These are phyloP conservation scores for Phytophthora sojae DNA, from an alignment of 352 stramenopile species.

Conservation along the genomic window DNA sequence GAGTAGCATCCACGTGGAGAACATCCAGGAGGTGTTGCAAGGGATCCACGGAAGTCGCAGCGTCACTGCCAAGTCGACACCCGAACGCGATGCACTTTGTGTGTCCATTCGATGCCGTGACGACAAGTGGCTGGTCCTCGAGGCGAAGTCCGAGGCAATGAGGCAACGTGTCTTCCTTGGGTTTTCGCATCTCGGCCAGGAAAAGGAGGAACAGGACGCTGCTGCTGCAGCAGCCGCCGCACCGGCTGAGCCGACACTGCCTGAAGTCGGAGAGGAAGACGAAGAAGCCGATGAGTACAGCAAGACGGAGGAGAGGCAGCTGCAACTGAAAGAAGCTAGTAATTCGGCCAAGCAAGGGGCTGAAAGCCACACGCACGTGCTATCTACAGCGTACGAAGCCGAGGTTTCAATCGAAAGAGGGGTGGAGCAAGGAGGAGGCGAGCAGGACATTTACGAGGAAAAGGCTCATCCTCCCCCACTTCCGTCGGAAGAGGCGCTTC, in stretches of 20 bases:
- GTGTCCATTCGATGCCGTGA: constrained; percentile 58
- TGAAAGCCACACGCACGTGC: neutral
- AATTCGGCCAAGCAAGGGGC: neutral
- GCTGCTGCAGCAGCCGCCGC: neutral
- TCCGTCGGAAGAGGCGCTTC: neutral
- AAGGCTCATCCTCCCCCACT: neutral
- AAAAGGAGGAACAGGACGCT: constrained; percentile 40
- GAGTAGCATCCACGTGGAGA: constrained; percentile 50
- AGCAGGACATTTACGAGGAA: neutral
- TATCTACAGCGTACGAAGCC: neutral
- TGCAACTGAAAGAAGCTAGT: neutral
- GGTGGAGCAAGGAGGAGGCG: too few relatives aligned
- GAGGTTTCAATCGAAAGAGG: neutral
- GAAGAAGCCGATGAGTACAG: constrained; percentile 4
- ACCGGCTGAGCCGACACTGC: neutral
- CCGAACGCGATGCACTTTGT: constrained; percentile 36
- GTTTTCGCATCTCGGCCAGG: constrained; percentile 56
- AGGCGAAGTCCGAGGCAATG: constrained; percentile 55
- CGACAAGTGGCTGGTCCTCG: constrained; percentile 59
- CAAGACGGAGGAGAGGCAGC: neutral
- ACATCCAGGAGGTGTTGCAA: constrained; percentile 60
- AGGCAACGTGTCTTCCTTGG: constrained; percentile 58
- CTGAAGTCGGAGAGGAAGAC: constrained; percentile 1
- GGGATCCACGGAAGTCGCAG: constrained; percentile 49
- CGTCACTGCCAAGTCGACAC: constrained; percentile 6